These are phyloP conservation scores for Ailanthus altissimus DNA, from an alignment of 345 rosid species.

Conservation along the genomic window DNA sequence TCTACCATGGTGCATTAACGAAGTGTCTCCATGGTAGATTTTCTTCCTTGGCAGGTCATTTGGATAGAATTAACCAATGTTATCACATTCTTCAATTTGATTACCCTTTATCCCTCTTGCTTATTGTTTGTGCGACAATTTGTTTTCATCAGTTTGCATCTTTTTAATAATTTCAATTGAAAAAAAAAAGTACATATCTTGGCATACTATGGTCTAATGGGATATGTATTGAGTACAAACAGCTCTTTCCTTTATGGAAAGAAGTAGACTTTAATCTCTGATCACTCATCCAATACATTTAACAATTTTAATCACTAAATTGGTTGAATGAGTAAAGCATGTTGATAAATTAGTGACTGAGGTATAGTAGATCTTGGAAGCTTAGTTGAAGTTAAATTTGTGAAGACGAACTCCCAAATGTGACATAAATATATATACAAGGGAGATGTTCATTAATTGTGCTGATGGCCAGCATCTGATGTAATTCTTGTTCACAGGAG, in stretches of 20 bases:
- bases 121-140: neutral
- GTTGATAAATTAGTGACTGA: neutral
- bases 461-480: constrained; percentile 13
- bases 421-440: neutral
- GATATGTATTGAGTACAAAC: neutral
- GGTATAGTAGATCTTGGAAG: neutral
- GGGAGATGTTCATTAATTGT: constrained; percentile 4
- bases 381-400: neutral
- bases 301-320: too few relatives aligned
- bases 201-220: neutral
- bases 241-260: neutral
- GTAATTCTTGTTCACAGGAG: constrained; percentile 53
- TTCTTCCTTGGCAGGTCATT: neutral
- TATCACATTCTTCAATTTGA: neutral
- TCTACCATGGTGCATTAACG: neutral
- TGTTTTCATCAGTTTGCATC: neutral
- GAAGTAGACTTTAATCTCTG: neutral
- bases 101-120: neutral
- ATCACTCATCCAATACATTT: neutral
- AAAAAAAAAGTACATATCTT: neutral
- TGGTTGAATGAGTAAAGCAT: neutral
- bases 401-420: neutral
- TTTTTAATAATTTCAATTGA: neutral
- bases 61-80: neutral
- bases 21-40: neutral